These are phyloP conservation scores for Medicago ruthenica DNA, from an alignment of 306 rosid species.

Conservation along the genomic window DNA sequence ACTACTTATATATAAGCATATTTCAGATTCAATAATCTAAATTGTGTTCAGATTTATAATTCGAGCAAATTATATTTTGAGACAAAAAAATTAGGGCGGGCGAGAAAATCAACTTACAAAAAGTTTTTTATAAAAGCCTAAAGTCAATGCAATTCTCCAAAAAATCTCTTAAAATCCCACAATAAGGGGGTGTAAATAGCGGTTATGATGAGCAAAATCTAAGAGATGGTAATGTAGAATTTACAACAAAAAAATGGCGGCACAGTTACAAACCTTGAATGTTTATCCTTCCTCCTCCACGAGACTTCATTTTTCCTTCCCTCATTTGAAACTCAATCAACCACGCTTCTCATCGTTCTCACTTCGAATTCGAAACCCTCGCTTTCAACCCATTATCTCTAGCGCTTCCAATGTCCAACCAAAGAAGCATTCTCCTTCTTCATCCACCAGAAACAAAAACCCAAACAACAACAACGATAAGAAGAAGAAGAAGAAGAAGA, in stretches of 20 bases:
- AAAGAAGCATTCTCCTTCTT: constrained; percentile 29
- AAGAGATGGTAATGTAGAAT: not conserved
- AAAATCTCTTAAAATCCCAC: too few relatives aligned
- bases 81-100: too few relatives aligned
- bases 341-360: constrained; percentile 23
- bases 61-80: too few relatives aligned
- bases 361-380: constrained; percentile 30
- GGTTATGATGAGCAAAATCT: not conserved
- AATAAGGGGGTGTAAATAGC: not conserved
- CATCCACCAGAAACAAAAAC: constrained; percentile 9
- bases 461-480: constrained; percentile 4
- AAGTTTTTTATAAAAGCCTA: too few relatives aligned
- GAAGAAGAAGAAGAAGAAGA: not conserved
- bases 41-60: too few relatives aligned
- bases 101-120: too few relatives aligned
- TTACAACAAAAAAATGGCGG: constrained; percentile 34
- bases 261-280: constrained; percentile 14
- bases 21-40: too few relatives aligned
- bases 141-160: too few relatives aligned
- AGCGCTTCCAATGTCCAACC: constrained; percentile 34
- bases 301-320: not conserved
- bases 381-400: constrained; percentile 7
- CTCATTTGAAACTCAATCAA: constrained; percentile 12
- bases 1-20: too few relatives aligned
- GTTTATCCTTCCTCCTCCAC: constrained; percentile 29